phyloP scores from a whole-genome alignment of 2,329 filamentous ascomycete species.

The Cladobotryum mycophilum region DNA sequence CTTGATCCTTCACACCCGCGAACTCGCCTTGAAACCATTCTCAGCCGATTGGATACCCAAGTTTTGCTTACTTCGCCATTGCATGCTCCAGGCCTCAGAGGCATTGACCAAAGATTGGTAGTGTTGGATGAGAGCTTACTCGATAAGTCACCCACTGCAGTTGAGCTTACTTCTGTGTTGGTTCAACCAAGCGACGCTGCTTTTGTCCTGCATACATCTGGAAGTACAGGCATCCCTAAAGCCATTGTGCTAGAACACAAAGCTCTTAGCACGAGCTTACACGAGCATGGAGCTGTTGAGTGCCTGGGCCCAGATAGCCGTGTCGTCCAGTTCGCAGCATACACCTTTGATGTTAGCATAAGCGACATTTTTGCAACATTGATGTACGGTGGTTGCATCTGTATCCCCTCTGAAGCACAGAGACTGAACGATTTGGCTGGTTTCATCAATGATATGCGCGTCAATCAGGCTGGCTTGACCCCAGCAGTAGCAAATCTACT shows the following conservation, averaged over 20 bases:
- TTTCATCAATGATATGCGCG: not conserved
- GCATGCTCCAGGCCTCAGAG: no score
- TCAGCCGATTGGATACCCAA: not conserved
- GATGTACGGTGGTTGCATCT: conserved; percentile 1
- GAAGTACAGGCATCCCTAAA: conserved; percentile 16
- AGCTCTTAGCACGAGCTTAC: conserved; percentile 1
- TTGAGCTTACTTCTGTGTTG: not conserved
- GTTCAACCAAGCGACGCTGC: conserved; percentile 1
- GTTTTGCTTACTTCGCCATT: not conserved
- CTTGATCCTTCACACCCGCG: conserved; percentile 7
- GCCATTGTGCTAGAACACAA: conserved; percentile 15
- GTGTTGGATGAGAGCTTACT: not conserved
- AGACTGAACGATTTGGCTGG: conserved; percentile 11
- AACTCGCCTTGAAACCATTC: not conserved
- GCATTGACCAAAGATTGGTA: no score
- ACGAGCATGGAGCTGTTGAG: no score
- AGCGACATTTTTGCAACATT: conserved; percentile 11
- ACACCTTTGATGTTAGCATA: conserved; percentile 13
- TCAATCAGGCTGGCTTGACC: not conserved
- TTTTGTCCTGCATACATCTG: conserved; percentile 16
- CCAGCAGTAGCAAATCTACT: not conserved
- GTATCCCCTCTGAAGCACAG: conserved; percentile 13
- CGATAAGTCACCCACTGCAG: not conserved
- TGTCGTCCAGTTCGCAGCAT: conserved; percentile 12
- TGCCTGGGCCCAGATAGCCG: not conserved